Evolutionary conservation across 768 basidiomycete genomes (phyloP).

Genomic region (Mycena albidolilacea): DNA sequence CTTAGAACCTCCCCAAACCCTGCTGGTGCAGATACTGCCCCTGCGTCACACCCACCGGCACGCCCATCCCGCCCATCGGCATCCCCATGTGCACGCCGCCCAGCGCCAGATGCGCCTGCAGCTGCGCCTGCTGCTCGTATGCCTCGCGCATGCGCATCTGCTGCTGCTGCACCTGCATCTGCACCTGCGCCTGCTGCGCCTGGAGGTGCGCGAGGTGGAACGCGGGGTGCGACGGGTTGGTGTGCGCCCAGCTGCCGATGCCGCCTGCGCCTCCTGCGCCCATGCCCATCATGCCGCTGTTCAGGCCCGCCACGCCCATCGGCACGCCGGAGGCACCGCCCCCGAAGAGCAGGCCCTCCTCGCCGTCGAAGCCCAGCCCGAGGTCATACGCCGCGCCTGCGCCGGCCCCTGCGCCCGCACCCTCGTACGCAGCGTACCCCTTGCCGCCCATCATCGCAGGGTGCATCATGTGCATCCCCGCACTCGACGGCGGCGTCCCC

Average conservation of each 20-base stretch:
- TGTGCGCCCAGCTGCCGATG: constrained; percentile 5
- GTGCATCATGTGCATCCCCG: constrained; percentile 2
- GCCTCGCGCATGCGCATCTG: neutral
- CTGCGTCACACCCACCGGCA: neutral
- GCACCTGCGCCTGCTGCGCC: neutral
- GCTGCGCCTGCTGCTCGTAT: constrained; percentile 14
- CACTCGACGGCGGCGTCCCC: constrained; percentile 12
- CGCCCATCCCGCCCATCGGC: neutral
- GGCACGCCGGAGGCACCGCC: neutral
- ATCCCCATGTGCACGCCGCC: constrained; percentile 4
- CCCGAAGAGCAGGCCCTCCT: neutral
- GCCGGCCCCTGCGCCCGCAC: neutral
- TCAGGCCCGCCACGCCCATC: neutral
- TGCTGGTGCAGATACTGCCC: constrained; percentile 30
- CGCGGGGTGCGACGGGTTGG: constrained; percentile 21
- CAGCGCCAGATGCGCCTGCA: neutral
- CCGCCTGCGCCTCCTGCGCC: too few relatives aligned
- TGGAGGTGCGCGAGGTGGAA: constrained; percentile 10
- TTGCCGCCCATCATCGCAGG: constrained; percentile 1
- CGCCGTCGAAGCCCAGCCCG: constrained; percentile 3
- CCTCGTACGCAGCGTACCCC: neutral
- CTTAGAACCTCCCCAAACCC: neutral
- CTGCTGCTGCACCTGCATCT: neutral
- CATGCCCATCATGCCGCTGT: neutral
- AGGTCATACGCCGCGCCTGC: constrained; percentile 2